Evolutionary conservation across 202 grass and related monocot species (phyloP).

Genomic region (Sporobolus alterniflorus): DNA sequence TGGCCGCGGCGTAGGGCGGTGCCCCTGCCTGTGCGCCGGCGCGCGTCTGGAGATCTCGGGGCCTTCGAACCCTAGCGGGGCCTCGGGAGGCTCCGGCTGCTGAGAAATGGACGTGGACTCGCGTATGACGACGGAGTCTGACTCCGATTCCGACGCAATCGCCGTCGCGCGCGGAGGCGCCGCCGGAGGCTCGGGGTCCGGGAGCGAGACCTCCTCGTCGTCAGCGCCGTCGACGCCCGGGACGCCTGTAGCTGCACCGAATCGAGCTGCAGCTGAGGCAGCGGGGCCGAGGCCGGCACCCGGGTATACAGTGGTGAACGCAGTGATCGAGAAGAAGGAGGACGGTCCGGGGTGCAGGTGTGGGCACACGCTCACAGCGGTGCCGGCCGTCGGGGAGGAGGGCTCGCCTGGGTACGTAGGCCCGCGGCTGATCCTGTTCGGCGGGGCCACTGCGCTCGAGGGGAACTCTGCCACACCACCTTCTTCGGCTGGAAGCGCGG

Average conservation of each 20-base stretch:
- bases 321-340: conserved; percentile 92
- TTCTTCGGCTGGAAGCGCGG: conserved; percentile 78
- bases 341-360: conserved; percentile 89
- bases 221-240: conserved; percentile 49
- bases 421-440: conserved; percentile 87
- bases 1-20: conserved; percentile 31
- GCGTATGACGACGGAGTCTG: conserved; percentile 78
- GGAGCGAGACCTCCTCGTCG: conserved; percentile 46
- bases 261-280: conserved; percentile 13
- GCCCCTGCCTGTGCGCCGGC: conserved; percentile 33
- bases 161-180: conserved; percentile 21
- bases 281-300: conserved; percentile 76
- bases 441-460: conserved; percentile 91
- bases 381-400: conserved; percentile 90
- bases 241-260: conserved; percentile 20
- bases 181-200: conserved; percentile 25
- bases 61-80: conserved; percentile 49
- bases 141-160: conserved; percentile 65
- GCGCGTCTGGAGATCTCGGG: conserved; percentile 47
- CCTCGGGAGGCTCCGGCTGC: background rate
- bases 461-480: conserved; percentile 86
- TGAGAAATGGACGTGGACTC: conserved; percentile 82
- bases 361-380: conserved; percentile 89
- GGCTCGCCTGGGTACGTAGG: conserved; percentile 75
- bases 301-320: conserved; percentile 75